Conservation (phyloP, 2,329 filamentous ascomycete genomes). For the Myriosclerotinia scirpicola region DNA sequence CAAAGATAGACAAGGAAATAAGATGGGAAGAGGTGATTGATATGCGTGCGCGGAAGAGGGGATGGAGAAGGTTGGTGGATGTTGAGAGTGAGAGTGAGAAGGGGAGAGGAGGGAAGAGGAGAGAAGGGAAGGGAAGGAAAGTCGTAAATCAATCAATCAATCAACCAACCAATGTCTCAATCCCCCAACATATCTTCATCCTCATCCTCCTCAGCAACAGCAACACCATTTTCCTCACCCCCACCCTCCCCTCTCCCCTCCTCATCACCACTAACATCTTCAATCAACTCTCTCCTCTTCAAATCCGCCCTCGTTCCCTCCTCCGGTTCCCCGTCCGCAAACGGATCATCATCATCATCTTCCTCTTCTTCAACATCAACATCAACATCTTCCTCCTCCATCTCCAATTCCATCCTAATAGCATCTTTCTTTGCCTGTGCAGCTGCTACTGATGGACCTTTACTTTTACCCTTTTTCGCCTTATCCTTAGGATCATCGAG, state of each 20-base stretch:
- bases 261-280: constrained; percentile 46
- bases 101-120: not conserved
- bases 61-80: too few species aligned
- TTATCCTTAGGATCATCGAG: constrained; percentile 68
- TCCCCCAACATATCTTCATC: constrained; percentile 48
- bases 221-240: constrained; percentile 37
- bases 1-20: too few species aligned
- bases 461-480: constrained; percentile 41
- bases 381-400: constrained; percentile 32
- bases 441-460: constrained; percentile 46
- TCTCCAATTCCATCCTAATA: constrained; percentile 34
- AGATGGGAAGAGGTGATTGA: too few species aligned
- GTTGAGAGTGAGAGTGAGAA: too few species aligned
- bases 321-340: constrained; percentile 53
- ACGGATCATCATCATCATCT: constrained; percentile 42
- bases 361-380: not conserved
- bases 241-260: constrained; percentile 43
- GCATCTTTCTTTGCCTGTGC: constrained; percentile 46
- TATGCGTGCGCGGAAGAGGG: too few species aligned
- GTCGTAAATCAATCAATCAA: constrained; percentile 19
- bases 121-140: constrained; percentile 2
- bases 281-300: constrained; percentile 54
- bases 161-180: constrained; percentile 29
- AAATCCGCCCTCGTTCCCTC: constrained; percentile 61
- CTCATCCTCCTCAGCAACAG: constrained; percentile 34